These are phyloP conservation scores for Trichoderma gracile DNA, from an alignment of 2,329 filamentous ascomycete genomes.

Conservation along the genomic window DNA sequence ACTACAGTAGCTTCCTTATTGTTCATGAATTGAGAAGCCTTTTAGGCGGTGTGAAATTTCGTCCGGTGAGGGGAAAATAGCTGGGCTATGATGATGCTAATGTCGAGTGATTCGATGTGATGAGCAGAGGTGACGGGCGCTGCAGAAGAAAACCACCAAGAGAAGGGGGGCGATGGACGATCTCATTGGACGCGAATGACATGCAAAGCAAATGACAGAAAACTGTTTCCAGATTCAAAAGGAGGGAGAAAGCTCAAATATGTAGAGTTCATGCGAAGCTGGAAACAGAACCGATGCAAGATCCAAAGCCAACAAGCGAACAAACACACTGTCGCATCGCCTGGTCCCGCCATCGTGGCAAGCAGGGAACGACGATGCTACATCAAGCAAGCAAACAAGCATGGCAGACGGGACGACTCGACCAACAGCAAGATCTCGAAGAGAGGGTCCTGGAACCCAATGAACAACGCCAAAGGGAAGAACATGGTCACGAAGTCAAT, in stretches of 20 bases:
- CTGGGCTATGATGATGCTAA: neutral
- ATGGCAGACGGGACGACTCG: neutral
- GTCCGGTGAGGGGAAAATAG: neutral
- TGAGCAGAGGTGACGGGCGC: neutral
- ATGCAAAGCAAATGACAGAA: neutral
- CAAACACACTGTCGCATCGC: conserved; percentile 21
- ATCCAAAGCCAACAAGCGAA: neutral
- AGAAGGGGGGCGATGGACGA: neutral
- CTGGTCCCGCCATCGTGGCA: conserved; percentile 20
- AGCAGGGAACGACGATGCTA: conserved; percentile 8
- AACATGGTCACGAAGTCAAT: neutral
- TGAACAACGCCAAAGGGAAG: neutral
- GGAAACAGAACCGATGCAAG: neutral
- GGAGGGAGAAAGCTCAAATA: conserved; percentile 1
- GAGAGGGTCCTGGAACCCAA: conserved; percentile 3
- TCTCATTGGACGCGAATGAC: neutral
- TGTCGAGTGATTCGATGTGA: conserved; percentile 23
- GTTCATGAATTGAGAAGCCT: neutral
- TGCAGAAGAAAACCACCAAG: no score
- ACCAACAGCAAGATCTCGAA: conserved; percentile 20
- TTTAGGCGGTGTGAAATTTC: conserved; percentile 1
- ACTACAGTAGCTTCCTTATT: neutral
- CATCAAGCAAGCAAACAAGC: neutral
- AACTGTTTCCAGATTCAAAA: neutral
- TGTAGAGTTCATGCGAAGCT: conserved; percentile 11